Evolutionary conservation across 257 asterid genomes (phyloP).

Genomic region (Ilex aquifolium): DNA sequence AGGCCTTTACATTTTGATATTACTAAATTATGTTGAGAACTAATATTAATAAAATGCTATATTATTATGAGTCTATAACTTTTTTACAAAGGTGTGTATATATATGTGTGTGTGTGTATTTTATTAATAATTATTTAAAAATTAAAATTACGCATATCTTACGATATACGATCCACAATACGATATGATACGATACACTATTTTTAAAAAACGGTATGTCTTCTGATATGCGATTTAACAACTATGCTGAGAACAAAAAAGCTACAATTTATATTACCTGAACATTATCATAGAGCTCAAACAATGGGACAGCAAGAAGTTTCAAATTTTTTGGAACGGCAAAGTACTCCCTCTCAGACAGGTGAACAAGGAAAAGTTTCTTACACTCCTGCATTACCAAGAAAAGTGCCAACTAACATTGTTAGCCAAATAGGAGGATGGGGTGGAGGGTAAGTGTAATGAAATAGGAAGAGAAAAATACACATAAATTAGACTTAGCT

Average conservation of each 20-base stretch:
- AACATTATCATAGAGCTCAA: constrained; percentile 95
- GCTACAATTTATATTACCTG: constrained; percentile 42
- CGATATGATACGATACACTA: too few species aligned
- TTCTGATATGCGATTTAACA: too few species aligned
- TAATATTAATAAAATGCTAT: too few species aligned
- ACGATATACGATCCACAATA: too few species aligned
- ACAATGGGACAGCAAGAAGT: constrained; percentile 96
- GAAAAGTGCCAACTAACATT: constrained; percentile 4
- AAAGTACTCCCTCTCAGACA: constrained; percentile 88
- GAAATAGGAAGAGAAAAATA: background rate
- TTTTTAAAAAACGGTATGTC: too few species aligned
- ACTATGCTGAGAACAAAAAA: background rate
- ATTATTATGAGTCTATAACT: too few species aligned
- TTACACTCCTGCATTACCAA: constrained; percentile 73
- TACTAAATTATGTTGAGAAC: too few species aligned
- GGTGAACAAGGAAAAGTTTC: constrained; percentile 87
- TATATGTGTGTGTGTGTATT: too few species aligned
- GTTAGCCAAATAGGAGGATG: background rate
- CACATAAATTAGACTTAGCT: background rate
- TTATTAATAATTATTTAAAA: too few species aligned
- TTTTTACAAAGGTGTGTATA: too few species aligned
- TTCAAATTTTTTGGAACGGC: constrained; percentile 97
- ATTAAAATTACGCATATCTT: too few species aligned
- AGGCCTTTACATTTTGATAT: too few species aligned
- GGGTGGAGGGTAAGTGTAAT: background rate